Evolutionary conservation across 1,284 basidiomycete genomes (phyloP).

Genomic region (Exobasidium rhododendri): DNA sequence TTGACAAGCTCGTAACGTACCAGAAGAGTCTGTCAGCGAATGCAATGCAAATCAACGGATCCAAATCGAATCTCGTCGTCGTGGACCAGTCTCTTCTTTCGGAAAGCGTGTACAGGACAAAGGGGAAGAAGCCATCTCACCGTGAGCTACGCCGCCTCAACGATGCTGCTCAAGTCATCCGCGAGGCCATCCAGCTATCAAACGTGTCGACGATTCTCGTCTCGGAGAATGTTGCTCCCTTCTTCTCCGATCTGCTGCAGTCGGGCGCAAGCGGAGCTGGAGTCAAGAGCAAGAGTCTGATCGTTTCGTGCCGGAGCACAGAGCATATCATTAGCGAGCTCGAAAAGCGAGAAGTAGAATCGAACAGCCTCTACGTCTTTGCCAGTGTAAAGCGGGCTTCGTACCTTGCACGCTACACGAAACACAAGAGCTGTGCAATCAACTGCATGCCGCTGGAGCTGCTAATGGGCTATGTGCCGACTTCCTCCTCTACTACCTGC

Average conservation of each 20-base stretch:
- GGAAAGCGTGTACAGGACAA: background rate
- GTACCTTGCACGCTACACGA: background rate
- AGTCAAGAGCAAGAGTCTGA: background rate
- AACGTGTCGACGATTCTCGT: background rate
- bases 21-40: background rate
- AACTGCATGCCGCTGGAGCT: background rate
- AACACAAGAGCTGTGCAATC: background rate
- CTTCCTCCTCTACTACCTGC: background rate
- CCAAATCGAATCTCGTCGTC: constrained; percentile 1
- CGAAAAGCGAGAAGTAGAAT: background rate
- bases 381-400: background rate
- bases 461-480: background rate
- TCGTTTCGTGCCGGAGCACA: constrained; percentile 1
- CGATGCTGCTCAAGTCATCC: background rate
- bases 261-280: too few species aligned
- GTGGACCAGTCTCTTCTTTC: constrained; percentile 1
- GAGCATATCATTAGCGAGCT: constrained; percentile 3
- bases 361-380: background rate
- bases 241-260: background rate
- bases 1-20: background rate
- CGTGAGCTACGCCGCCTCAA: background rate
- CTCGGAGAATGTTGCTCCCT: background rate
- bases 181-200: background rate
- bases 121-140: background rate
- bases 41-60: background rate